These are phyloP conservation scores for Neurospora sublineolata DNA, from an alignment of 495 filamentous ascomycete genomes.

Conservation along the genomic window DNA sequence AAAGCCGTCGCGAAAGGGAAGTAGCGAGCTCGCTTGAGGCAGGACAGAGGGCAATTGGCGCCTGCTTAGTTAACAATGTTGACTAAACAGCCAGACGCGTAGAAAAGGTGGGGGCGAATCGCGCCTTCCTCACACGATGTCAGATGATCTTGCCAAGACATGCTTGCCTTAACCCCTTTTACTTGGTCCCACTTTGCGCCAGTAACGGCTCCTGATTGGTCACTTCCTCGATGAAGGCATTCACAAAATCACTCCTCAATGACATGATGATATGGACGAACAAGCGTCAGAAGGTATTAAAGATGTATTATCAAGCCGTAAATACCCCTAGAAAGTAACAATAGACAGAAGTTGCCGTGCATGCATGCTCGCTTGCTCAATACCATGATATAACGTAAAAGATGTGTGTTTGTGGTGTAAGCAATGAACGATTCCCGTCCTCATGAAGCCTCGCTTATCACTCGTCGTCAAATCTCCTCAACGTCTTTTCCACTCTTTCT, in stretches of 20 bases:
- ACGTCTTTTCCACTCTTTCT: neutral
- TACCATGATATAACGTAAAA: neutral
- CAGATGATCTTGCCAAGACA: neutral
- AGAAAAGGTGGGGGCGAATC: neutral
- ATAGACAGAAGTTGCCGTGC: neutral
- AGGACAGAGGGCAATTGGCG: neutral
- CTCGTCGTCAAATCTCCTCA: neutral
- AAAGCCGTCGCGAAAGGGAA: neutral
- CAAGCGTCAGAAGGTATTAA: neutral
- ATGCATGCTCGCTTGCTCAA: neutral
- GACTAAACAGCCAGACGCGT: constrained; percentile 6
- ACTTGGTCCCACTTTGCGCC: neutral
- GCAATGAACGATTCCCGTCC: neutral
- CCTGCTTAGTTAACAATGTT: neutral
- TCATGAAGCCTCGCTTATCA: neutral
- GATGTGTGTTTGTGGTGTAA: neutral
- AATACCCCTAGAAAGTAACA: neutral
- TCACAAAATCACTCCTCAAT: neutral
- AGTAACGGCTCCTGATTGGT: neutral
- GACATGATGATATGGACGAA: neutral
- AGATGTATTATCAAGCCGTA: neutral
- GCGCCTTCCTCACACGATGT: neutral
- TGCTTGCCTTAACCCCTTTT: neutral
- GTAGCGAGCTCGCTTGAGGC: neutral
- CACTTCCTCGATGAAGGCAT: neutral